phyloP scores from a whole-genome alignment of 2,329 filamentous ascomycete species.

The Phialocephala sp. region DNA sequence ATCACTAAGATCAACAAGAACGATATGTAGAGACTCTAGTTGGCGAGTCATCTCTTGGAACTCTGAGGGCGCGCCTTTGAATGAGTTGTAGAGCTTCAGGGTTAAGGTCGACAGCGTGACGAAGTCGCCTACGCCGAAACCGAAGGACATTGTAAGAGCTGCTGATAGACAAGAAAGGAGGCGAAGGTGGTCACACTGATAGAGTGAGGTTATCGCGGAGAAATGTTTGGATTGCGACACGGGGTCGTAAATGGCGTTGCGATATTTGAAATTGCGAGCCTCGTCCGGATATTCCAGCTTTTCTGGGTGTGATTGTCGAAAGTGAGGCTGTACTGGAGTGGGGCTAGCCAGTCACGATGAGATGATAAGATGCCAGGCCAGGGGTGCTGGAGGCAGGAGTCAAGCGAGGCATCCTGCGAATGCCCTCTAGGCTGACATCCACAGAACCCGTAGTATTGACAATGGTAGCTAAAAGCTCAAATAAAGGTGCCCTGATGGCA shows the following conservation, averaged over 20 bases:
- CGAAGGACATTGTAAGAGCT: neutral
- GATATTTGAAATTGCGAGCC: slow-evolving; percentile 1
- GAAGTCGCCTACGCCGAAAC: slow-evolving; percentile 3
- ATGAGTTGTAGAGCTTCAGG: neutral
- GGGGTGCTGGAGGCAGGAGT: too few relatives aligned
- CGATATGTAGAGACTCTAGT: neutral
- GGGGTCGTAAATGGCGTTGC: neutral
- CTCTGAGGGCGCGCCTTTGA: slow-evolving; percentile 1
- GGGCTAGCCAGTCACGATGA: neutral
- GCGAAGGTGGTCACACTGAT: neutral
- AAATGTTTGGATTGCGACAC: neutral
- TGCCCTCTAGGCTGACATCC: too few relatives aligned
- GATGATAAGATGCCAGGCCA: neutral
- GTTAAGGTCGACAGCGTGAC: neutral
- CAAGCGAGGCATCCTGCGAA: too few relatives aligned
- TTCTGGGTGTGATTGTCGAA: neutral
- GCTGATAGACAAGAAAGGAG: neutral
- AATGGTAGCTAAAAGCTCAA: too few relatives aligned
- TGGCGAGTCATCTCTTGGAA: neutral
- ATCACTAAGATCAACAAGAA: neutral
- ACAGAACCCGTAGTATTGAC: too few relatives aligned
- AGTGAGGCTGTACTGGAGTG: neutral
- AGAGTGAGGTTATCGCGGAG: neutral
- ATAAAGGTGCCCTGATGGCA: too few relatives aligned
- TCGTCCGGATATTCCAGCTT: neutral